Evolutionary conservation across 148 eudicot species (phyloP).

Genomic region (Spergularia bocconei): DNA sequence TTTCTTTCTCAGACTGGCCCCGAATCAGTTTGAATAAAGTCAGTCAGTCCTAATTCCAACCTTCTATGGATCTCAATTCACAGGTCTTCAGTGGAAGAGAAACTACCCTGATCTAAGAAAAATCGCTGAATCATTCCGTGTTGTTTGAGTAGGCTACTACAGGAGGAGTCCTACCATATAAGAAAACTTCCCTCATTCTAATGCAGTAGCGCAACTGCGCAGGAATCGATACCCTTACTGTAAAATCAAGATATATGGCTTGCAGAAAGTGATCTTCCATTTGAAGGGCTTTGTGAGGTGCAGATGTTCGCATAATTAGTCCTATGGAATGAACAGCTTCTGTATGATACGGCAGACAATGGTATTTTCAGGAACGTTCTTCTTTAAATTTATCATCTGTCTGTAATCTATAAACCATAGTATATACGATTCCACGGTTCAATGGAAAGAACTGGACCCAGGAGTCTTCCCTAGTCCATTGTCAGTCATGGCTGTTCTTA

Average conservation of each 20-base stretch:
- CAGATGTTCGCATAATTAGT: neutral
- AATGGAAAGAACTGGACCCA: too few relatives aligned
- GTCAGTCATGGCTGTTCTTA: too few relatives aligned
- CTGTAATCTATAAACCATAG: too few relatives aligned
- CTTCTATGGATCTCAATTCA: conserved; percentile 17
- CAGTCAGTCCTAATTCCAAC: neutral
- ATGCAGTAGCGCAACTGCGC: too few relatives aligned
- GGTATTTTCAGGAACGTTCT: too few relatives aligned
- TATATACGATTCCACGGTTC: too few relatives aligned
- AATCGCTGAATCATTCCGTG: conserved; percentile 75
- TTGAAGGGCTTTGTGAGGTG: neutral
- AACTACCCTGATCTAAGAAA: conserved; percentile 72
- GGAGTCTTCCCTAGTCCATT: too few relatives aligned
- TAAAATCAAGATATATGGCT: neutral
- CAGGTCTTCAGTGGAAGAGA: conserved; percentile 93
- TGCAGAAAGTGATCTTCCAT: too few relatives aligned
- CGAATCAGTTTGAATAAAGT: neutral
- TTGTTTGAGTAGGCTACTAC: conserved; percentile 34
- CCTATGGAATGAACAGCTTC: neutral
- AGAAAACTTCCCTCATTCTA: neutral
- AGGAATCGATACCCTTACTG: neutral
- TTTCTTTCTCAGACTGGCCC: neutral
- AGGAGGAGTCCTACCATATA: neutral
- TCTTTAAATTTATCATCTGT: too few relatives aligned
- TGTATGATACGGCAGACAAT: too few relatives aligned